These are phyloP conservation scores for Calocera cornea DNA, from an alignment of 768 basidiomycete species.

Conservation along the genomic window DNA sequence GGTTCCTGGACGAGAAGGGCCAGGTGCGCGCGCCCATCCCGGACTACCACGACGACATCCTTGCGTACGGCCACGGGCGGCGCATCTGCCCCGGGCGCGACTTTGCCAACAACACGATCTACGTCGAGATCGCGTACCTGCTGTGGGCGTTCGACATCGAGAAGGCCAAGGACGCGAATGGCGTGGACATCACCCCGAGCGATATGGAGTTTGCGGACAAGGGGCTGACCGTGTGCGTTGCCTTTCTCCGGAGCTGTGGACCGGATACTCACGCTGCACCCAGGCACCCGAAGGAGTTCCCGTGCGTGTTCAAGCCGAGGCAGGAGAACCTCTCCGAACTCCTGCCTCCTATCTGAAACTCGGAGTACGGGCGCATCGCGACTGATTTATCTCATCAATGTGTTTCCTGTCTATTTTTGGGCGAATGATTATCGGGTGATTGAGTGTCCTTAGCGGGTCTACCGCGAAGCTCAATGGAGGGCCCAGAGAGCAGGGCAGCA, in stretches of 20 bases:
- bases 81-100: constrained; percentile 3
- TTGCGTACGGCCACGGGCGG: not conserved
- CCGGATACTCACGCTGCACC: not conserved
- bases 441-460: no score
- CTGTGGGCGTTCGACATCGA: constrained; percentile 1
- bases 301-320: constrained; percentile 1
- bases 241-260: not conserved
- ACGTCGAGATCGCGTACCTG: not conserved
- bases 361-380: not conserved
- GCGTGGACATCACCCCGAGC: not conserved
- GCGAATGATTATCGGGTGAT: not conserved
- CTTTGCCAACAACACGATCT: constrained; percentile 3
- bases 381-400: not conserved
- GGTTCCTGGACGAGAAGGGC: not conserved
- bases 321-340: not conserved
- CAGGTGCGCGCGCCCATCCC: not conserved
- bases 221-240: not conserved
- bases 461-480: no score
- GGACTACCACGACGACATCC: constrained; percentile 4
- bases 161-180: not conserved
- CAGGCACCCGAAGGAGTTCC: constrained; percentile 1
- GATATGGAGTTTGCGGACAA: constrained; percentile 1
- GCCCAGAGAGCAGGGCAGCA: no score
- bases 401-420: not conserved
- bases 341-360: not conserved